These are phyloP conservation scores for Blastocystis sp. DNA, from an alignment of 352 stramenopile species.

Conservation along the genomic window DNA sequence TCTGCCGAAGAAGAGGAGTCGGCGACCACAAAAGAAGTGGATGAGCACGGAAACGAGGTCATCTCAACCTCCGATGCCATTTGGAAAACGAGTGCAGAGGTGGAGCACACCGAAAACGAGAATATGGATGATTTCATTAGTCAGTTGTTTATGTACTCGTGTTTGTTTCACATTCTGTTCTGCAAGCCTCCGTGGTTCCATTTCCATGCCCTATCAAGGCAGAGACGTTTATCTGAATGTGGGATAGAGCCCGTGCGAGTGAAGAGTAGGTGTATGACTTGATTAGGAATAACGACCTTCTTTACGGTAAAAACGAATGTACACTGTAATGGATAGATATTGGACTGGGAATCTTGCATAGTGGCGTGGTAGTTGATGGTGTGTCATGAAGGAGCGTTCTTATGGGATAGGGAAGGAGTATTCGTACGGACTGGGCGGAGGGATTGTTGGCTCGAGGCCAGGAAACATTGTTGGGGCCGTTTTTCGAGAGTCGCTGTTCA, in stretches of 20 bases:
- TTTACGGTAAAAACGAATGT: not conserved
- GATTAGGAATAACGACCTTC: conserved; percentile 36
- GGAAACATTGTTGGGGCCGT: conserved; percentile 5
- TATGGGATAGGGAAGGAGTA: conserved; percentile 50
- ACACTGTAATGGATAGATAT: conserved; percentile 4
- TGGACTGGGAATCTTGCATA: conserved; percentile 48
- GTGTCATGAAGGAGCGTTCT: not conserved
- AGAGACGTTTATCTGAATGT: conserved; percentile 53
- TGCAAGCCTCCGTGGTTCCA: not conserved
- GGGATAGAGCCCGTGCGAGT: not conserved
- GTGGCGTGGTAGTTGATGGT: conserved; percentile 62
- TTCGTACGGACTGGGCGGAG: conserved; percentile 50
- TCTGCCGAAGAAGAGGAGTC: not conserved
- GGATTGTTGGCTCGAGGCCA: conserved; percentile 12
- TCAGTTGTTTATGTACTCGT: conserved; percentile 52
- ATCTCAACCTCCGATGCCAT: conserved; percentile 53
- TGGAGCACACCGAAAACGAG: conserved; percentile 66
- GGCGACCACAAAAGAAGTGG: not conserved
- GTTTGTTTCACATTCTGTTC: not conserved
- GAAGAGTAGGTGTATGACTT: conserved; percentile 56
- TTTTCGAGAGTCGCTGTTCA: conserved; percentile 49
- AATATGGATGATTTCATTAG: conserved; percentile 68
- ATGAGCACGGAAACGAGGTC: conserved; percentile 53
- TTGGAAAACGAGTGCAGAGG: conserved; percentile 62
- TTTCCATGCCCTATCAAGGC: conserved; percentile 3